Evolutionary conservation across 257 asterid species (phyloP).

Genomic region (Marsdenia floribunda): DNA sequence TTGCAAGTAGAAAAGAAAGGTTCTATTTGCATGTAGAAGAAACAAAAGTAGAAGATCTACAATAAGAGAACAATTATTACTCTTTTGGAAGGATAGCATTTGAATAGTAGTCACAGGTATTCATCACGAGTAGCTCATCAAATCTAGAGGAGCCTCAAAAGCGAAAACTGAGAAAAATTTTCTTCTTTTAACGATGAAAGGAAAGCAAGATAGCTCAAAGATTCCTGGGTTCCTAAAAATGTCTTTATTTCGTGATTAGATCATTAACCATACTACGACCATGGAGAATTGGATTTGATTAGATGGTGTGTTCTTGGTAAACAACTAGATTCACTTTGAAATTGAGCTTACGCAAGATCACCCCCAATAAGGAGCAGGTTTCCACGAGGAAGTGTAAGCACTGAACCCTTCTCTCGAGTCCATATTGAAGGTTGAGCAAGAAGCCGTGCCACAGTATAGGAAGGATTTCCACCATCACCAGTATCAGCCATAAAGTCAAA

Average conservation of each 20-base stretch:
- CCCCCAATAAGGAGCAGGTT: conserved; percentile 95
- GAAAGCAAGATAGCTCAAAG: background rate
- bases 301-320: too few species aligned
- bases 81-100: background rate
- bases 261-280: background rate
- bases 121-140: background rate
- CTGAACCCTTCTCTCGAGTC: conserved; percentile 47
- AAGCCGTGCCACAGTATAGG: conserved; percentile 83
- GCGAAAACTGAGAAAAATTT: background rate
- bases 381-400: conserved; percentile 63
- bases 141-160: background rate
- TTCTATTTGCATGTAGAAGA: background rate
- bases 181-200: background rate
- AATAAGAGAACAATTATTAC: background rate
- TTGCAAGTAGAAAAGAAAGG: background rate
- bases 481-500: conserved; percentile 99
- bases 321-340: too few species aligned
- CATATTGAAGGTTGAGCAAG: conserved; percentile 87
- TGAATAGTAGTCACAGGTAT: background rate
- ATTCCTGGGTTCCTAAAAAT: background rate
- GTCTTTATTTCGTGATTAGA: background rate
- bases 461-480: conserved; percentile 98
- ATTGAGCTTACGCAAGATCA: conserved; percentile 92
- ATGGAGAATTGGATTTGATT: background rate
- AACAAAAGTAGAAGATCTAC: background rate